Evolutionary conservation across 2,329 filamentous ascomycete species (phyloP).

Genomic region (Aspergillus sp.): DNA sequence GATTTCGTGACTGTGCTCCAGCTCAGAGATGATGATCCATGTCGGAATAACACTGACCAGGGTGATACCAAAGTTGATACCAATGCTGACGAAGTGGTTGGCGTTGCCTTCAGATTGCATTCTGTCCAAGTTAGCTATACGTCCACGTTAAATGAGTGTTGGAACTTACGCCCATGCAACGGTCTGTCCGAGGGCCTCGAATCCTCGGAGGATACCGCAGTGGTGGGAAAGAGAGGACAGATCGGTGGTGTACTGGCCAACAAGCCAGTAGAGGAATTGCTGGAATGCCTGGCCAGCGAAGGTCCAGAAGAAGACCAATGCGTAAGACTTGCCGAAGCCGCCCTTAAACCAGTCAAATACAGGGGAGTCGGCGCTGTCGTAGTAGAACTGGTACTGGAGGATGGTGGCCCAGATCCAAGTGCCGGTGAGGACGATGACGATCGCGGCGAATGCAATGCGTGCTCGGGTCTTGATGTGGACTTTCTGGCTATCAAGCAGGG

Average conservation of each 20-base stretch:
- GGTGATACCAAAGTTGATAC: constrained; percentile 11
- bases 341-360: constrained; percentile 14
- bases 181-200: constrained; percentile 13
- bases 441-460: constrained; percentile 1
- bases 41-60: constrained; percentile 8
- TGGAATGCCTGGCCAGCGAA: constrained; percentile 12
- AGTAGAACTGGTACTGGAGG: constrained; percentile 13
- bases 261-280: constrained; percentile 13
- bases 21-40: constrained; percentile 10
- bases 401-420: constrained; percentile 14
- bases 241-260: constrained; percentile 12
- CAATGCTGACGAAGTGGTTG: constrained; percentile 14
- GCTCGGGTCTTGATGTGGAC: constrained; percentile 15
- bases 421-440: constrained; percentile 2
- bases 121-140: not conserved
- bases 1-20: constrained; percentile 13
- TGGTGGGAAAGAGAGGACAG: constrained; percentile 11
- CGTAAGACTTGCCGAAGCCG: constrained; percentile 13
- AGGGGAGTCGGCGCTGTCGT: not conserved
- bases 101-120: constrained; percentile 16
- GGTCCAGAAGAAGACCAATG: constrained; percentile 12
- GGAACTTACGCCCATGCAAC: constrained; percentile 11
- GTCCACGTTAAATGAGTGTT: not conserved
- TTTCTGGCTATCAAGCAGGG: constrained; percentile 7
- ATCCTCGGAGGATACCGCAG: constrained; percentile 9